phyloP scores from a whole-genome alignment of 2,329 filamentous ascomycete genomes.

The Hypoxylon sp. region DNA sequence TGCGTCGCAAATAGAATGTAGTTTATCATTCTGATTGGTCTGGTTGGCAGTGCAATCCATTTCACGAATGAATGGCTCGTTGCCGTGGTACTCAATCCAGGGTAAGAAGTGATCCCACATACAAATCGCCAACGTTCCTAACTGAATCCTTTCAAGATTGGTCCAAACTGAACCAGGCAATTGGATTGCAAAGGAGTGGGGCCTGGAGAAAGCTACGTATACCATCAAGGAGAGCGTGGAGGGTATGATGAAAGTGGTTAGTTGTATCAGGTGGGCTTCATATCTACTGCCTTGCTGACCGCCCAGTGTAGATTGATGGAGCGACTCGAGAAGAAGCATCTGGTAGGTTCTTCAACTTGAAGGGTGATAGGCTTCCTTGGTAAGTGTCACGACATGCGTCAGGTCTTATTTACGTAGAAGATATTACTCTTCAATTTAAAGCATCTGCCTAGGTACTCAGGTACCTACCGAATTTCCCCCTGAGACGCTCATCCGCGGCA shows the following conservation, averaged over 20 bases:
- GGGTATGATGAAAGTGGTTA: constrained; percentile 42
- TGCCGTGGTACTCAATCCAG: constrained; percentile 35
- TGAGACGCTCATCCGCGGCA: not conserved
- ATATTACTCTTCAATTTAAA: not conserved
- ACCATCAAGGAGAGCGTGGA: constrained; percentile 41
- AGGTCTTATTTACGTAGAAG: not conserved
- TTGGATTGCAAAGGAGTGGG: constrained; percentile 34
- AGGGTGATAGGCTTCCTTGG: constrained; percentile 36
- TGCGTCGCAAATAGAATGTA: not conserved
- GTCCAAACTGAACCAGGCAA: constrained; percentile 44
- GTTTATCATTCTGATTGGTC: constrained; percentile 11
- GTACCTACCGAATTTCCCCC: not conserved
- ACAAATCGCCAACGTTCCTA: not conserved
- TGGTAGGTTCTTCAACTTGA: constrained; percentile 37
- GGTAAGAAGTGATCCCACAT: constrained; percentile 27
- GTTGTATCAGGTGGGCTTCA: constrained; percentile 20
- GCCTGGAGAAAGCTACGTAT: constrained; percentile 39
- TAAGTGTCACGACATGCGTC: constrained; percentile 17
- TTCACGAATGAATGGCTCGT: constrained; percentile 37
- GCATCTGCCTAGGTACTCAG: not conserved
- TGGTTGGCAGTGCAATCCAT: constrained; percentile 31
- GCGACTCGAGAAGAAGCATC: constrained; percentile 33
- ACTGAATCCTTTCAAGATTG: constrained; percentile 23
- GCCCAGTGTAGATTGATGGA: constrained; percentile 29
- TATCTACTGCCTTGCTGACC: constrained; percentile 8